Conservation (phyloP, 768 basidiomycete genomes). For the Coprinellus micaceus region DNA sequence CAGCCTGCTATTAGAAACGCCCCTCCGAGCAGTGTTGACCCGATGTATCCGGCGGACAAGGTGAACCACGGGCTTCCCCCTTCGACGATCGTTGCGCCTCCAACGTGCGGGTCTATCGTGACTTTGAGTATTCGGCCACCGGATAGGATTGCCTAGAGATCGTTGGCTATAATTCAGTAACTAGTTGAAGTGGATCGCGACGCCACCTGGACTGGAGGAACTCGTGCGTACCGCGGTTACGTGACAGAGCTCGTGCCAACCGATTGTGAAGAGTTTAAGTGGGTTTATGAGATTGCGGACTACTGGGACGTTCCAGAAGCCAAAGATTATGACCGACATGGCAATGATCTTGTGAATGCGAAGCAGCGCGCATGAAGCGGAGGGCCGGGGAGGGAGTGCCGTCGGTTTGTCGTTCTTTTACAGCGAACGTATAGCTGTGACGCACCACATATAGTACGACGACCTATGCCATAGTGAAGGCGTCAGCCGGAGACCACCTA, state of each 20-base stretch:
- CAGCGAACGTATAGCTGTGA: slow-evolving; percentile 15
- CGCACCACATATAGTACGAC: slow-evolving; percentile 75
- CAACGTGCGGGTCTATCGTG: slow-evolving; percentile 80
- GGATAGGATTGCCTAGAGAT: slow-evolving; percentile 63
- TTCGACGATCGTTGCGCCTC: slow-evolving; percentile 73
- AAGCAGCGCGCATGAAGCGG: no score
- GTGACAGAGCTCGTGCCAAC: slow-evolving; percentile 87
- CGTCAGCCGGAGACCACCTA: slow-evolving; percentile 16
- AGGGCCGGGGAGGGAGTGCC: slow-evolving; percentile 7
- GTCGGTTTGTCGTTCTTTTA: not conserved
- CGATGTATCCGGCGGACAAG: slow-evolving; percentile 76
- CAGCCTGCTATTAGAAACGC: slow-evolving; percentile 82
- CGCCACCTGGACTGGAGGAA: no score
- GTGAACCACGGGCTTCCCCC: slow-evolving; percentile 72
- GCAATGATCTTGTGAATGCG: slow-evolving; percentile 59
- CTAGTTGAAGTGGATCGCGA: no score
- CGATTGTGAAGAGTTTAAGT: slow-evolving; percentile 83
- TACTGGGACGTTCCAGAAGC: slow-evolving; percentile 84
- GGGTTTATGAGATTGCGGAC: slow-evolving; percentile 77
- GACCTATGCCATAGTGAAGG: slow-evolving; percentile 42
- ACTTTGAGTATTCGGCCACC: slow-evolving; percentile 77
- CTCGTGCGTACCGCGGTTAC: slow-evolving; percentile 70
- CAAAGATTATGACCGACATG: slow-evolving; percentile 82
- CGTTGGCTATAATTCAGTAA: no score
- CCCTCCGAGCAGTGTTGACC: slow-evolving; percentile 78